phyloP scores from a whole-genome alignment of 257 asterid genomes.

The Schizonepeta tenuifolia region DNA sequence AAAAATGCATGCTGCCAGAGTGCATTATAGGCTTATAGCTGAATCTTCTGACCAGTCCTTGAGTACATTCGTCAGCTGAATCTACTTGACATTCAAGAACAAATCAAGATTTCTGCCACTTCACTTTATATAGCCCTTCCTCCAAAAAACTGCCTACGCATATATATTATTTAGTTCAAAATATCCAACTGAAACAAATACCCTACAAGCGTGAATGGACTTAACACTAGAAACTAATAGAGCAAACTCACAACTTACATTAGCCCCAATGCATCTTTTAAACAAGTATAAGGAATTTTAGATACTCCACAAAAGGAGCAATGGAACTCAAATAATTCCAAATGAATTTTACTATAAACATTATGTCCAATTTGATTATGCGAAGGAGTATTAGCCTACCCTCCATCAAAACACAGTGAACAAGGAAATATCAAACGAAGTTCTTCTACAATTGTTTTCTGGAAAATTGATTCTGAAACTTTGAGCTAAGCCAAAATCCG shows the following conservation, averaged over 20 bases:
- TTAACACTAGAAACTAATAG: background rate
- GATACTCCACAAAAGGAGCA: background rate
- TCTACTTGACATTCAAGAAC: conserved; percentile 28
- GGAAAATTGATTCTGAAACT: background rate
- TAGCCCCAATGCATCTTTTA: background rate
- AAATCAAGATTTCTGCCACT: conserved; percentile 13
- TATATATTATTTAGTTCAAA: background rate
- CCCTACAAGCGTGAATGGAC: background rate
- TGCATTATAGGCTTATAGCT: conserved; percentile 16
- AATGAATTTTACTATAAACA: background rate
- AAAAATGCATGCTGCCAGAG: conserved; percentile 26
- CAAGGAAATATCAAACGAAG: background rate
- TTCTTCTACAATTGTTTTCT: background rate
- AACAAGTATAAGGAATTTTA: background rate
- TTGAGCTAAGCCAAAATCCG: conserved; percentile 2
- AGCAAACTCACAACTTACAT: background rate
- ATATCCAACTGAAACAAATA: background rate
- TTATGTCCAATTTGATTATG: background rate
- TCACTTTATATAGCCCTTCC: conserved; percentile 15
- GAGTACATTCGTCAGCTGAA: conserved; percentile 28
- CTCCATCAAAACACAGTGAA: conserved; percentile 13
- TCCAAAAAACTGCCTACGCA: conserved; percentile 30
- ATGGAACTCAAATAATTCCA: background rate
- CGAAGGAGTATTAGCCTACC: background rate
- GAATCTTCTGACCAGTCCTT: conserved; percentile 29